A percentile compares a stretch with the other conserved stretches of the same genome.
Conservation (phyloP, 345 rosid genomes). For the Anacardium occidentale region DNA sequence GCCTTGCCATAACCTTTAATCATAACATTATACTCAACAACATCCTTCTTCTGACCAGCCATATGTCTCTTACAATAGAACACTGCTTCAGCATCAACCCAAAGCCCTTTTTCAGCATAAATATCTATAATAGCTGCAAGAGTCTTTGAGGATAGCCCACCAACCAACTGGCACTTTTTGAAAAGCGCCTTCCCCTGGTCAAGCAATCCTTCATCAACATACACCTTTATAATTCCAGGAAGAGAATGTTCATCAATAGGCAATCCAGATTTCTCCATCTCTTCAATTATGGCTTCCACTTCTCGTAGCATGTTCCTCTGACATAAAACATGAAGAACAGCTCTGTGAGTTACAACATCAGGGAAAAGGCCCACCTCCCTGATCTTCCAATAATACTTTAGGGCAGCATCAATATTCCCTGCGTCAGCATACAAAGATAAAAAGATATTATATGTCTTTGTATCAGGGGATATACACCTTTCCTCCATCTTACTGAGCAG, state of each 20-base stretch:
- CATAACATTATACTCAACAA: slow-evolving; percentile 81
- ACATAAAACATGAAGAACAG: slow-evolving; percentile 70
- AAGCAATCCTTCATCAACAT: slow-evolving; percentile 51
- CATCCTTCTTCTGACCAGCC: slow-evolving; percentile 49
- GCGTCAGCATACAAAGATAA: slow-evolving; percentile 68
- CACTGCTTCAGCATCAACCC: slow-evolving; percentile 78
- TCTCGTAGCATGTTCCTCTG: slow-evolving; percentile 66
- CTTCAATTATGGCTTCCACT: slow-evolving; percentile 58
- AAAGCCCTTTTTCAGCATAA: slow-evolving; percentile 75
- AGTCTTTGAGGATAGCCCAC: slow-evolving; percentile 51
- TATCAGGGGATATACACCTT: slow-evolving; percentile 64
- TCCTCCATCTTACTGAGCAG: slow-evolving; percentile 75
- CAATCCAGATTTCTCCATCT: slow-evolving; percentile 51
- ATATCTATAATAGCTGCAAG: slow-evolving; percentile 70
- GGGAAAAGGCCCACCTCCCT: slow-evolving; percentile 77
- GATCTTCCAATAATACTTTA: slow-evolving; percentile 58
- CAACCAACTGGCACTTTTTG: slow-evolving; percentile 43
- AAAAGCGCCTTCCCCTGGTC: slow-evolving; percentile 49
- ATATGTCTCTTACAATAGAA: slow-evolving; percentile 52
- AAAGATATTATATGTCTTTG: slow-evolving; percentile 75
- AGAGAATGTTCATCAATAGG: slow-evolving; percentile 72
- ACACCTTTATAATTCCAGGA: slow-evolving; percentile 72
- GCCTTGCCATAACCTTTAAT: slow-evolving; percentile 91
- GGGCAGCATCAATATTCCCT: slow-evolving; percentile 68
- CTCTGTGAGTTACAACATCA: slow-evolving; percentile 64